Conservation (phyloP, 2,329 filamentous ascomycete genomes). For the Trichoderma sp. region DNA sequence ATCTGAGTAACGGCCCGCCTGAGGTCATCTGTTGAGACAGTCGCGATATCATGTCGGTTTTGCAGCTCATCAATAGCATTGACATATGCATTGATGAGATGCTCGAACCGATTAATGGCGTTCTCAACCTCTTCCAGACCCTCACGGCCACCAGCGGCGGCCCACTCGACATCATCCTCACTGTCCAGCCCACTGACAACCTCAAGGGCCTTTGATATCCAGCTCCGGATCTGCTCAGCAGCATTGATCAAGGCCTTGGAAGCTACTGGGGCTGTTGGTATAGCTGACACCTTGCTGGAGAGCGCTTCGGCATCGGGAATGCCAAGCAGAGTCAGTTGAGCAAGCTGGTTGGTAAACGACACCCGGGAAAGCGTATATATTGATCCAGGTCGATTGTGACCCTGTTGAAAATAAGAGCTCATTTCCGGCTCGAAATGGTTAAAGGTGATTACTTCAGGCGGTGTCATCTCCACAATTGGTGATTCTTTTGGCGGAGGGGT, state of each 20-base stretch:
- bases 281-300: constrained; percentile 77
- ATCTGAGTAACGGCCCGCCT: constrained; percentile 79
- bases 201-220: constrained; percentile 89
- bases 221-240: constrained; percentile 87
- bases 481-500: constrained; percentile 44
- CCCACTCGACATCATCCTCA: constrained; percentile 98
- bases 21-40: constrained; percentile 69
- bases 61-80: constrained; percentile 92
- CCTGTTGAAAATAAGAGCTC: constrained; percentile 65
- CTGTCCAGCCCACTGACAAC: constrained; percentile 87
- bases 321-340: constrained; percentile 85
- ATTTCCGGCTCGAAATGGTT: constrained; percentile 51
- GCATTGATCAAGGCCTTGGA: constrained; percentile 80
- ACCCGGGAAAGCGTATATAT: constrained; percentile 91
- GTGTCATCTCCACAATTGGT: constrained; percentile 21
- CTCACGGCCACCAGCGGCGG: constrained; percentile 79
- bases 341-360: constrained; percentile 90
- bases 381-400: constrained; percentile 70
- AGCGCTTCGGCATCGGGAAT: constrained; percentile 83
- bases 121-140: constrained; percentile 70
- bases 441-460: constrained; percentile 30
- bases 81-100: constrained; percentile 88
- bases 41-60: constrained; percentile 69
- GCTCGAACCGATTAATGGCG: constrained; percentile 80
- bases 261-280: constrained; percentile 81